Conservation (phyloP, 1,284 basidiomycete genomes). For the Grifola frondosa region DNA sequence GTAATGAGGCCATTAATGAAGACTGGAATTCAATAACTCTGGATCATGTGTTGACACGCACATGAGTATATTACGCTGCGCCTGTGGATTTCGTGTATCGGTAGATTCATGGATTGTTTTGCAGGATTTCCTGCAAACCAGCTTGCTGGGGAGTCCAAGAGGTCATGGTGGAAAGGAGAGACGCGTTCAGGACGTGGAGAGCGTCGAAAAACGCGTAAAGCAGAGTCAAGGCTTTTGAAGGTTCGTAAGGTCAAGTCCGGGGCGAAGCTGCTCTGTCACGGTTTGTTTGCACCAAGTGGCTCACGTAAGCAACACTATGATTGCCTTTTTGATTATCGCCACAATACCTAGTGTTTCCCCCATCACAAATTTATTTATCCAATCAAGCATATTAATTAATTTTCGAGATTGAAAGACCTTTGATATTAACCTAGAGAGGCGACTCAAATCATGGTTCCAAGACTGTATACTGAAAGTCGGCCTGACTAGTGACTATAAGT, state of each 20-base stretch:
- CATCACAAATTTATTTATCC: conserved; percentile 5
- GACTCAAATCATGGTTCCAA: no score
- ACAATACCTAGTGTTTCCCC: neutral
- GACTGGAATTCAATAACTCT: conserved; percentile 16
- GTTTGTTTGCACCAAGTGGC: conserved; percentile 8
- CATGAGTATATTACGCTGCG: conserved; percentile 78
- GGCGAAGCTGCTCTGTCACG: no score
- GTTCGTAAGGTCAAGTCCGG: neutral
- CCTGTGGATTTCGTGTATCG: conserved; percentile 60
- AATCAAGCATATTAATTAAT: neutral
- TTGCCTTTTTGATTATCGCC: conserved; percentile 2
- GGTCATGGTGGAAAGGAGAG: conserved; percentile 42
- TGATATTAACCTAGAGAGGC: no score
- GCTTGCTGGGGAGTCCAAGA: conserved; percentile 75
- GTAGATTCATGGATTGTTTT: conserved; percentile 86
- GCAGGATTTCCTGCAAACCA: conserved; percentile 81
- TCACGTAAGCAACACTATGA: conserved; percentile 7
- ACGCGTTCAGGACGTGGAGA: conserved; percentile 26
- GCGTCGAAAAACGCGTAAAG: conserved; percentile 20
- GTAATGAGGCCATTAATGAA: conserved; percentile 19
- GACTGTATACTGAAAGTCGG: no score
- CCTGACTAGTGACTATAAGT: no score
- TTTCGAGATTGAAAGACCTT: no score
- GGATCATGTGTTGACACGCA: conserved; percentile 38
- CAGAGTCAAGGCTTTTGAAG: conserved; percentile 1